Evolutionary conservation across 164 flowering plant species (phyloP).

Genomic region (Buxus sempervirens): DNA sequence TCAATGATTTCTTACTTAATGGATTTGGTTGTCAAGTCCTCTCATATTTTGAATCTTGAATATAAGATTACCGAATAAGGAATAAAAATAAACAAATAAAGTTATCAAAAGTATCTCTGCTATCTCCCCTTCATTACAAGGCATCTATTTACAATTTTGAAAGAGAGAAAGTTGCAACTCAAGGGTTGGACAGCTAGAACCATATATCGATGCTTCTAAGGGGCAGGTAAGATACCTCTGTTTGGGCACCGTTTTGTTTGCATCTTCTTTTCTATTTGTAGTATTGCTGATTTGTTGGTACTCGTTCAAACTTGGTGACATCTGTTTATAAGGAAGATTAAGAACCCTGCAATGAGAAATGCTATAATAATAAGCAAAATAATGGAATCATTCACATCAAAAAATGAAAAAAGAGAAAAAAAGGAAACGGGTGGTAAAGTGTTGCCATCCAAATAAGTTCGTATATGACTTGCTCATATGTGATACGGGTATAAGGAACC

Average conservation of each 20-base stretch:
- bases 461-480: conserved; percentile 1
- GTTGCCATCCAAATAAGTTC: neutral
- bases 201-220: neutral
- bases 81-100: too few relatives aligned
- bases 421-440: too few relatives aligned
- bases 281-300: conserved; percentile 31
- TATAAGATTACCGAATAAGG: too few relatives aligned
- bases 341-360: conserved; percentile 51
- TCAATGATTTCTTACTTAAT: too few relatives aligned
- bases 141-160: too few relatives aligned
- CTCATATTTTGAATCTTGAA: too few relatives aligned
- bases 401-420: too few relatives aligned
- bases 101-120: too few relatives aligned
- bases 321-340: conserved; percentile 63
- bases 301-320: conserved; percentile 24
- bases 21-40: too few relatives aligned
- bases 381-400: neutral
- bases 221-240: conserved; percentile 40
- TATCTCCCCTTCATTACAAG: too few relatives aligned
- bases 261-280: conserved; percentile 30
- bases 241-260: conserved; percentile 29
- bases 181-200: neutral
- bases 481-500: neutral
- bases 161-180: too few relatives aligned
- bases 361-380: conserved; percentile 1